A percentile compares a stretch with the other conserved stretches of the same genome.
Conservation (phyloP, 2,329 filamentous ascomycete genomes). For the Aspergillus sp. region DNA sequence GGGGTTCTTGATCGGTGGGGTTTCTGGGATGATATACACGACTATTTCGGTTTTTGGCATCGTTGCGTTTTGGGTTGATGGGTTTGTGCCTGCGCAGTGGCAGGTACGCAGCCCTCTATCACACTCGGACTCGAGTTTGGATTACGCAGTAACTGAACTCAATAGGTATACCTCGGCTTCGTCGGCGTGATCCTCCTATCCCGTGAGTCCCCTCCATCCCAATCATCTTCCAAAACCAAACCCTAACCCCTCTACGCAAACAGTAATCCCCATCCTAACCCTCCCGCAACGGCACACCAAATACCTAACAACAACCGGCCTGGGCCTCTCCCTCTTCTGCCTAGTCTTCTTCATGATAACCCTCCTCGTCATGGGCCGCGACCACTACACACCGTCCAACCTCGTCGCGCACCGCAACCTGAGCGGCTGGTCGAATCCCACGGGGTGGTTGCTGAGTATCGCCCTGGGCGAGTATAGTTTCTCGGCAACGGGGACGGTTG, state of each 20-base stretch:
- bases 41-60: conserved; percentile 26
- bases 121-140: no score
- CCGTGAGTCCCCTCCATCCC: neutral
- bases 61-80: conserved; percentile 16
- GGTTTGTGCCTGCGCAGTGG: conserved; percentile 22
- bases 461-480: conserved; percentile 23
- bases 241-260: neutral
- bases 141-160: no score
- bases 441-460: conserved; percentile 24
- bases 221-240: no score
- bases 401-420: conserved; percentile 8
- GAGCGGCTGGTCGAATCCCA: conserved; percentile 17
- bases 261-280: conserved; percentile 25
- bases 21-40: conserved; percentile 21
- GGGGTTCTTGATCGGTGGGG: conserved; percentile 31
- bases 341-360: conserved; percentile 18
- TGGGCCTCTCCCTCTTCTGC: conserved; percentile 19
- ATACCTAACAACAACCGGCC: conserved; percentile 18
- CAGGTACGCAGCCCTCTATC: neutral
- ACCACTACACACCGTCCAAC: conserved; percentile 7
- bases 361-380: conserved; percentile 20
- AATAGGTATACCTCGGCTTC: conserved; percentile 21
- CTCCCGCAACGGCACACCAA: conserved; percentile 21
- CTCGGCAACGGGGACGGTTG: conserved; percentile 17
- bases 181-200: conserved; percentile 21